A percentile compares a stretch with the other conserved stretches of the same genome.
Evolutionary conservation across 129 eudicot species (phyloP).

Genomic region (Tagetes patula): DNA sequence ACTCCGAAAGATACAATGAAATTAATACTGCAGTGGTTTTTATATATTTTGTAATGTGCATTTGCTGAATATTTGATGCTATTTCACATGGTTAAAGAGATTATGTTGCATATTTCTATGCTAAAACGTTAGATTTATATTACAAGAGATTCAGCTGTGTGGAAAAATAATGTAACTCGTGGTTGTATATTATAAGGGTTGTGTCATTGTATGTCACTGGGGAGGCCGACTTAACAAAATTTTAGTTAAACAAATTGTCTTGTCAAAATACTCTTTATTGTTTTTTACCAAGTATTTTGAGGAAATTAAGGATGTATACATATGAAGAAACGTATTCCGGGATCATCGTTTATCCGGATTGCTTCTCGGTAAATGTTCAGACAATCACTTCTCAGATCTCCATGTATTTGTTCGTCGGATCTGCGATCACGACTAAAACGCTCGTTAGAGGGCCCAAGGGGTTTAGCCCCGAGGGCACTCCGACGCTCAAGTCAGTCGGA

Average conservation of each 20-base stretch:
- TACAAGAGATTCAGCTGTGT: background rate
- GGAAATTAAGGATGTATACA: constrained; percentile 17
- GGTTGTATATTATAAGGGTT: background rate
- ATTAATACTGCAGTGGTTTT: background rate
- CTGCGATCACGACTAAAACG: too few relatives aligned
- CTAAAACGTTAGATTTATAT: constrained; percentile 6
- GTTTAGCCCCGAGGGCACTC: too few relatives aligned
- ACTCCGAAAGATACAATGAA: background rate
- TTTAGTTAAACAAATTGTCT: background rate
- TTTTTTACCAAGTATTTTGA: background rate
- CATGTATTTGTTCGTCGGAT: too few relatives aligned
- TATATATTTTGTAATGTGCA: constrained; percentile 12
- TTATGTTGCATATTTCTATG: background rate
- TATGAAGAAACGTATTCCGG: background rate
- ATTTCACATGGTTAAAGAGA: background rate
- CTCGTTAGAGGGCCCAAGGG: too few relatives aligned
- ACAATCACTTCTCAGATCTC: too few relatives aligned
- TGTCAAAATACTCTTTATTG: background rate
- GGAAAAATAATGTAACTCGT: background rate
- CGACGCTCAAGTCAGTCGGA: too few relatives aligned
- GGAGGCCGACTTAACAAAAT: constrained; percentile 4
- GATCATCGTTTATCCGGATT: too few relatives aligned
- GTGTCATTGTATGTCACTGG: background rate
- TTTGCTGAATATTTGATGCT: constrained; percentile 10
- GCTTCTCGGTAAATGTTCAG: too few relatives aligned